A percentile compares a stretch with the other conserved stretches of the same genome.
Conservation (phyloP, 768 basidiomycete species). For the Trametes elegans region DNA sequence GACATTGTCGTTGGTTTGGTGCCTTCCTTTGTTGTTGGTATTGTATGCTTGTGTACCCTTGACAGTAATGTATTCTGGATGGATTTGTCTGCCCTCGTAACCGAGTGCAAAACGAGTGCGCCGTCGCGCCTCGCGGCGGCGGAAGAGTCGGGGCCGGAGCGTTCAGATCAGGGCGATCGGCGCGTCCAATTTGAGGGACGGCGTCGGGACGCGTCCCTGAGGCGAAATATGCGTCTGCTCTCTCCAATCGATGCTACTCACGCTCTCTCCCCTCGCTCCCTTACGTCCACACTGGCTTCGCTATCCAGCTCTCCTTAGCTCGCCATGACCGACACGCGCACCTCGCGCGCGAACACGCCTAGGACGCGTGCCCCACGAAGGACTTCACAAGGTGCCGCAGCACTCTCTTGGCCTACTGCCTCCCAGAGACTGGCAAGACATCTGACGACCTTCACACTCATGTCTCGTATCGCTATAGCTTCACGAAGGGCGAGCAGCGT, state of each 20-base stretch:
- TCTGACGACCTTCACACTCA: not conserved
- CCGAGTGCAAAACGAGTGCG: too few species aligned
- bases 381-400: constrained; percentile 4
- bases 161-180: constrained; percentile 10
- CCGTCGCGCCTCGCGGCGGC: too few species aligned
- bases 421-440: not conserved
- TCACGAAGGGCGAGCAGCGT: constrained; percentile 17
- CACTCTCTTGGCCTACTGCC: not conserved
- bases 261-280: not conserved
- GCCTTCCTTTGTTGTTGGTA: not conserved
- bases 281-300: not conserved
- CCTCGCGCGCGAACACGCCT: constrained; percentile 13
- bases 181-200: constrained; percentile 9
- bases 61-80: not conserved
- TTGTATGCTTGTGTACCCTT: not conserved
- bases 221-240: not conserved
- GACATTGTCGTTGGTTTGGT: not conserved
- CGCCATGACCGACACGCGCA: constrained; percentile 4
- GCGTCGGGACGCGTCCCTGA: constrained; percentile 10
- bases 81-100: not conserved
- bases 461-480: not conserved
- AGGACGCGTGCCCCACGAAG: constrained; percentile 1
- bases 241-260: constrained; percentile 1
- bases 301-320: not conserved
- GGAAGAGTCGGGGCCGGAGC: constrained; percentile 3